These are phyloP conservation scores for Ogataea nakhonphanomensis DNA, from an alignment of 805 yeast species.

Conservation along the genomic window DNA sequence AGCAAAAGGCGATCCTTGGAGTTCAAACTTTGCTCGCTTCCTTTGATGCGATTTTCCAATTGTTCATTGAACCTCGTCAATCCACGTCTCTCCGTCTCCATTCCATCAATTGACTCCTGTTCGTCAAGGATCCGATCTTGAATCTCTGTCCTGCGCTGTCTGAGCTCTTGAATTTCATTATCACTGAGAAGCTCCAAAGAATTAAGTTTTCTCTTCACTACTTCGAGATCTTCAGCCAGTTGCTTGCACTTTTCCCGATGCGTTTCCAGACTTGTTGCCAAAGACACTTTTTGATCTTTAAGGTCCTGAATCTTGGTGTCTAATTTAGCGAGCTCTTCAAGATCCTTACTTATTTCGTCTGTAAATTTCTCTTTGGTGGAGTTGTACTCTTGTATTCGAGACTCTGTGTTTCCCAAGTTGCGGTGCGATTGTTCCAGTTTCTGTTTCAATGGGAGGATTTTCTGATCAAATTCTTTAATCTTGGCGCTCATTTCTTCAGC, in stretches of 20 bases:
- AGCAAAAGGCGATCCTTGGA: constrained; percentile 52
- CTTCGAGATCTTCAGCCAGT: constrained; percentile 22
- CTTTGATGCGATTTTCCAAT: constrained; percentile 18
- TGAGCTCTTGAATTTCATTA: constrained; percentile 23
- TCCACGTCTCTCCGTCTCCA: constrained; percentile 15
- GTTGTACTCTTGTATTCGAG: constrained; percentile 10
- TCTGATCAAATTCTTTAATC: constrained; percentile 23
- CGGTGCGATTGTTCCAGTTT: constrained; percentile 14
- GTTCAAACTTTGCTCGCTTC: constrained; percentile 24
- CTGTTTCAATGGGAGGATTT: constrained; percentile 21
- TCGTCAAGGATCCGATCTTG: constrained; percentile 21
- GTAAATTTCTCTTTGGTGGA: constrained; percentile 10
- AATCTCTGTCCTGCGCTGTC: constrained; percentile 25
- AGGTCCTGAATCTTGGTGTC: constrained; percentile 30
- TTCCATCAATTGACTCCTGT: constrained; percentile 18
- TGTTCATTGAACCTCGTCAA: constrained; percentile 13
- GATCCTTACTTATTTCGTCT: constrained; percentile 1
- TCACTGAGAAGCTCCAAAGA: constrained; percentile 14
- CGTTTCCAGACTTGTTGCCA: constrained; percentile 35
- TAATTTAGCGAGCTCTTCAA: constrained; percentile 15
- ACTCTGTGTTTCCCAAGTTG: constrained; percentile 19
- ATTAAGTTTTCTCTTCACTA: constrained; percentile 11
- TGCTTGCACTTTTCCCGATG: constrained; percentile 34
- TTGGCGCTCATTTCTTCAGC: constrained; percentile 25
- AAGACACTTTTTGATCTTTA: constrained; percentile 31